Percentiles rank a stretch among this genome's conserved stretches.
Evolutionary conservation across 495 filamentous ascomycete genomes (phyloP).

Genomic region (Hypoxylon cercidicola): DNA sequence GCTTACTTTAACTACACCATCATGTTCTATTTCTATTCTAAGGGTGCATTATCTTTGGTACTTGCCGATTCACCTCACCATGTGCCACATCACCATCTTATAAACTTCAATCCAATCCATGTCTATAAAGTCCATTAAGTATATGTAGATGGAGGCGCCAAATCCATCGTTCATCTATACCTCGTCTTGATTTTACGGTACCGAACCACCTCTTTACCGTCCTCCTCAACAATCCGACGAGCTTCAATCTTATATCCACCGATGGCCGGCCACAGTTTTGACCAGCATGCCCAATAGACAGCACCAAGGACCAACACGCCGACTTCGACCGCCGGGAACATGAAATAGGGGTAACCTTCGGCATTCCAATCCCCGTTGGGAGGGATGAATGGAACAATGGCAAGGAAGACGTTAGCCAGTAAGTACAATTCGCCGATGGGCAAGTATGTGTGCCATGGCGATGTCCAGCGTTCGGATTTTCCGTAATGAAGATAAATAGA

Average conservation of each 20-base stretch:
- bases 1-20: no score
- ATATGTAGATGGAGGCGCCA: no score
- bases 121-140: no score
- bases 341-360: conserved; percentile 61
- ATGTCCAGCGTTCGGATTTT: conserved; percentile 55
- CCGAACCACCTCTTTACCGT: conserved; percentile 56
- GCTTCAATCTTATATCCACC: conserved; percentile 59
- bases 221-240: conserved; percentile 50
- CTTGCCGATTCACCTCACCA: no score
- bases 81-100: no score
- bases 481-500: conserved; percentile 56
- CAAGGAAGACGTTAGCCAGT: conserved; percentile 61
- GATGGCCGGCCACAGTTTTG: conserved; percentile 55
- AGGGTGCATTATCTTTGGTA: no score
- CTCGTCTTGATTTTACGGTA: conserved; percentile 52
- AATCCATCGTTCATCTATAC: background rate
- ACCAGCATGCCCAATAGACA: conserved; percentile 63
- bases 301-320: conserved; percentile 58
- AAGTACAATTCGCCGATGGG: conserved; percentile 56
- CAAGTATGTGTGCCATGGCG: conserved; percentile 55
- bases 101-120: no score
- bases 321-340: conserved; percentile 62
- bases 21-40: no score
- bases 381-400: conserved; percentile 61
- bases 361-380: conserved; percentile 62